phyloP scores from a whole-genome alignment of 108 stramenopile genomes.

The Nannochloropsis granulata region DNA sequence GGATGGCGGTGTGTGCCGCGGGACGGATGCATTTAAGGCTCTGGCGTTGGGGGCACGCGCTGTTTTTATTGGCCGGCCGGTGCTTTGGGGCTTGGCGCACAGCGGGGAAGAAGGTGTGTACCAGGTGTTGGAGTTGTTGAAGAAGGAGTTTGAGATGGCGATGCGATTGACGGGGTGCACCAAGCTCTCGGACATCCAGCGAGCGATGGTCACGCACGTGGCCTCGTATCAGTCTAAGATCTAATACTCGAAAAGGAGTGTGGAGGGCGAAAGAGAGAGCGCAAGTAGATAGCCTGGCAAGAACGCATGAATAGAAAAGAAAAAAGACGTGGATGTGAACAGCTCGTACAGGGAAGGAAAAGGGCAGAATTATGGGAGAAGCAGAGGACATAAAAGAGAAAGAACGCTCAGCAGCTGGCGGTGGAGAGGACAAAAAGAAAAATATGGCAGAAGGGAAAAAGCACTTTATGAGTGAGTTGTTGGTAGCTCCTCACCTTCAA shows the following conservation, averaged over 20 bases:
- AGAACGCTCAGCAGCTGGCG: no score
- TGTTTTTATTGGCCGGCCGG: slow-evolving; percentile 89
- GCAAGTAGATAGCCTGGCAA: no score
- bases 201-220: slow-evolving; percentile 27
- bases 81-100: slow-evolving; percentile 80
- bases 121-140: slow-evolving; percentile 32
- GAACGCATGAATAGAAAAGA: no score
- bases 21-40: slow-evolving; percentile 90
- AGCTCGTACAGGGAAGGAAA: no score
- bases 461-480: no score
- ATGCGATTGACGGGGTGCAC: slow-evolving; percentile 36
- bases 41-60: slow-evolving; percentile 82
- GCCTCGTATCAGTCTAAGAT: slow-evolving; percentile 3
- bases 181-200: slow-evolving; percentile 16
- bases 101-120: slow-evolving; percentile 31
- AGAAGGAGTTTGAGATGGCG: slow-evolving; percentile 36
- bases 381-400: no score
- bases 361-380: no score
- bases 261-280: no score
- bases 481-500: no score
- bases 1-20: slow-evolving; percentile 93
- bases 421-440: no score
- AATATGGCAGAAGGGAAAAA: no score
- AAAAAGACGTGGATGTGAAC: no score
- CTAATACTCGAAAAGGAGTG: background rate